phyloP scores from a whole-genome alignment of 306 rosid genomes.

The Quercus cerris region DNA sequence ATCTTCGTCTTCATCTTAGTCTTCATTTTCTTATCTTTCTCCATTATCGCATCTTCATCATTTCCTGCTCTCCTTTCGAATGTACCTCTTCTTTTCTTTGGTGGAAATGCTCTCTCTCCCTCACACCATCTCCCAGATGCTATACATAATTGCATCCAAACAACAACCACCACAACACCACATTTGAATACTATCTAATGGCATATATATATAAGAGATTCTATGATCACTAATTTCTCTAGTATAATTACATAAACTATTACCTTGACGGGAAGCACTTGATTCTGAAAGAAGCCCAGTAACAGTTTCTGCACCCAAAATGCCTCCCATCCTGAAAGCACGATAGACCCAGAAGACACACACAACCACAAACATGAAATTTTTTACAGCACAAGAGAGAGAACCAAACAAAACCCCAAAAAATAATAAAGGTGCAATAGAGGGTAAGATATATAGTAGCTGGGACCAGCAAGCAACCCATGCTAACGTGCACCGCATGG shows the following conservation, averaged over 20 bases:
- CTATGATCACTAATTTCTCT: neutral
- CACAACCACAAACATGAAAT: slow-evolving; percentile 25
- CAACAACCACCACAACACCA: slow-evolving; percentile 4
- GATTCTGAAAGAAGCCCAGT: slow-evolving; percentile 34
- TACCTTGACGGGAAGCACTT: slow-evolving; percentile 52
- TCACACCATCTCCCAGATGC: slow-evolving; percentile 55
- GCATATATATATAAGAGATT: neutral
- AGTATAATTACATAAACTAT: neutral
- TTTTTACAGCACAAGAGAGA: slow-evolving; percentile 20
- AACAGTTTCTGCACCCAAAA: slow-evolving; percentile 35
- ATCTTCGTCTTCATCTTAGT: slow-evolving; percentile 46
- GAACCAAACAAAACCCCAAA: slow-evolving; percentile 5
- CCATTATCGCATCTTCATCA: slow-evolving; percentile 6
- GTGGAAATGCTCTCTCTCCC: slow-evolving; percentile 69
- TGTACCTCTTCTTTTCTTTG: slow-evolving; percentile 69
- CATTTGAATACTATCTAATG: neutral
- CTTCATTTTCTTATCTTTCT: slow-evolving; percentile 27
- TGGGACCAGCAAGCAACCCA: slow-evolving; percentile 60
- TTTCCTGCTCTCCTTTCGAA: slow-evolving; percentile 14
- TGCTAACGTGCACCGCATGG: slow-evolving; percentile 67
- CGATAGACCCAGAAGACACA: slow-evolving; percentile 29
- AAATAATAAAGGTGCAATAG: slow-evolving; percentile 15
- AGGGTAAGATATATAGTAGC: slow-evolving; percentile 24
- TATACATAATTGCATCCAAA: neutral
- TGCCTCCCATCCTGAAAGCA: slow-evolving; percentile 45